Conservation (phyloP, 2,329 filamentous ascomycete genomes). For the Phaeomoniella chlamydospora region DNA sequence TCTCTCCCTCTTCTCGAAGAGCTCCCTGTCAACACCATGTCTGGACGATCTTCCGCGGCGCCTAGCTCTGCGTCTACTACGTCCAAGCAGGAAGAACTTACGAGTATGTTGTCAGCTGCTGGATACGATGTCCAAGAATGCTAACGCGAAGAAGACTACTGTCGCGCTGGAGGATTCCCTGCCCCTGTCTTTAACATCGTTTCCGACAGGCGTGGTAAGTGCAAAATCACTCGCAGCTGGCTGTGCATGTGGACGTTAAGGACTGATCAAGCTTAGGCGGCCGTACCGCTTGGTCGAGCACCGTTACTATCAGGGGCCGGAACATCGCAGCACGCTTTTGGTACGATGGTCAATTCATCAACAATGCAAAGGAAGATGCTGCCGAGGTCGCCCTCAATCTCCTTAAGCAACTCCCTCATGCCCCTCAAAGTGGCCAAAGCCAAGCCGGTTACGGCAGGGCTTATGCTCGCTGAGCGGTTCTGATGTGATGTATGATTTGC, state of each 20-base stretch:
- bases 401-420: neutral
- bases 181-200: conserved; percentile 54
- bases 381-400: conserved; percentile 52
- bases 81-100: conserved; percentile 40
- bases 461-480: neutral
- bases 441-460: neutral
- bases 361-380: conserved; percentile 85
- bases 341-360: conserved; percentile 79
- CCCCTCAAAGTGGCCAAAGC: neutral
- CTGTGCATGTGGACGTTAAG: conserved; percentile 7
- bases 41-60: neutral
- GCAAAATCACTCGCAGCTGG: neutral
- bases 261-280: conserved; percentile 43
- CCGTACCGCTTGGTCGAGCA: conserved; percentile 80
- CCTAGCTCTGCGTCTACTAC: neutral
- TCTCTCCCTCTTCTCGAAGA: too few relatives aligned
- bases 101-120: conserved; percentile 26
- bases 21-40: neutral
- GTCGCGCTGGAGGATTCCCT: conserved; percentile 36
- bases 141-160: too few relatives aligned
- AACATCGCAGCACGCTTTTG: conserved; percentile 64
- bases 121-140: conserved; percentile 5
- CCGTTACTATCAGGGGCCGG: conserved; percentile 55
- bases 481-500: neutral
- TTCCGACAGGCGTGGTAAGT: conserved; percentile 49